A percentile compares a stretch with the other conserved stretches of the same genome.
Conservation (phyloP, 2,329 filamentous ascomycete species). For the Hypomyces perniciosus region DNA sequence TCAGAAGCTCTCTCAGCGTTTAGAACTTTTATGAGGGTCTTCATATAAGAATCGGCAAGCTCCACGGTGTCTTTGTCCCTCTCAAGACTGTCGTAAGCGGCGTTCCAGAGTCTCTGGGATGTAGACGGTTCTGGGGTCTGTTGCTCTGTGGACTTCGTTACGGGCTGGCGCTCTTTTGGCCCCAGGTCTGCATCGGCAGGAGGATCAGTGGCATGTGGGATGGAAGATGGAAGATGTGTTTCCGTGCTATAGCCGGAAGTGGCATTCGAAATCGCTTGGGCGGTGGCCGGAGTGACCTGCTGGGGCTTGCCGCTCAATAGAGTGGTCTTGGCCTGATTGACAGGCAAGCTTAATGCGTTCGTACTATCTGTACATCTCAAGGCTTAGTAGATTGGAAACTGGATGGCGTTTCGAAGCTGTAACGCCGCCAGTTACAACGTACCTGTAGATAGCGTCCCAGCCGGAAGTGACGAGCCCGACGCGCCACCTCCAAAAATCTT, state of each 20-base stretch:
- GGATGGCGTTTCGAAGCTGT: neutral
- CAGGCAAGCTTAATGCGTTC: neutral
- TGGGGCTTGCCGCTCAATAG: neutral
- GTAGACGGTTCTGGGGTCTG: neutral
- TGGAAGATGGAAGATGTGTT: neutral
- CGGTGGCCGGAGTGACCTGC: neutral
- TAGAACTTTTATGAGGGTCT: slow-evolving; percentile 6
- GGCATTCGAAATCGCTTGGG: neutral
- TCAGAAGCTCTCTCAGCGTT: neutral
- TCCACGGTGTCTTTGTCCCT: slow-evolving; percentile 1
- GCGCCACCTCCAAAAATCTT: neutral
- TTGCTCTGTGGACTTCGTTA: neutral
- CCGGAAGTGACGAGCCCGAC: neutral
- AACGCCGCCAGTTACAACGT: neutral
- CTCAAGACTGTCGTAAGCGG: slow-evolving; percentile 4
- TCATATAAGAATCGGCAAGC: slow-evolving; percentile 3
- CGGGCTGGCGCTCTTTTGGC: neutral
- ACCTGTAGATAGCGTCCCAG: neutral
- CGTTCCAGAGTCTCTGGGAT: slow-evolving; percentile 5
- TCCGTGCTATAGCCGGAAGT: neutral
- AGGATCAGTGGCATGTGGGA: neutral
- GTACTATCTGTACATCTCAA: neutral
- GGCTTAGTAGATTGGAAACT: neutral
- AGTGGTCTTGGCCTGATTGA: neutral
- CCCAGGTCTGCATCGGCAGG: neutral